Base-by-base conservation (phyloP, 176 grass and related monocot species). In the sorghum (Sorghum bicolor) region DNA sequence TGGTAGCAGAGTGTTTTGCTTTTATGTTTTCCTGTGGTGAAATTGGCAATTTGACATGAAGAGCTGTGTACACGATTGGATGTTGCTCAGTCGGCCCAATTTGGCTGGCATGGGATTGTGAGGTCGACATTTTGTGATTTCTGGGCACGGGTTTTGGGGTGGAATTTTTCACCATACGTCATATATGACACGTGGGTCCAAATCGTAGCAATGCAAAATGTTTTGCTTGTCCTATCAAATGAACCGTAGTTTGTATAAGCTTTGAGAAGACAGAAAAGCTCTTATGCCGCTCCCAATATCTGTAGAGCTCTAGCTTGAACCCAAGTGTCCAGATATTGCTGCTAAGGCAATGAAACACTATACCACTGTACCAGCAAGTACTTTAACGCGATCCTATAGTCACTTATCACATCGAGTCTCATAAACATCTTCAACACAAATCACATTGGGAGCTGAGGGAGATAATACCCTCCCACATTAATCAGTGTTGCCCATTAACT, bases 161-260 rank as follows among this genome's bases (percentile, higher is more conserved):
- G 55, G 3, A 25, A 24, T 41, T 22, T 77, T 77, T 40, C 4
- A 20, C 55, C 10, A 40, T 15, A 15, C 13, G 44, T 45, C 13
- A 45, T 15, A 15, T 14, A 4, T 47, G 44, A 16, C 34, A 75
- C 67, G 16, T 62, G 38, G n/a, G 63, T 31, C 37, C 29, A 66
- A 66, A 40, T 75, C 0, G 2, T 36, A 64, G 5, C 8, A 25
- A 16, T 80, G 9, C 8, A 43, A 37, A 39, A 63, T 60, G 19
- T 68, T 69, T 68, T 75, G 2, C 17, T 24, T 36, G 36, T 25
- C 48, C 55, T 55, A 82, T 44, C 39, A 82, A 82, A 72, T 45
- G 10, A 82, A 8, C 20, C 53, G 22, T 55, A 9, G 6, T 57
- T 57, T 57, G 17, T 19, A 53, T n/a, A 57, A n/a, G 52, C 8